Conservation (phyloP, 441 rosid genomes). For the Euphorbia schlechtendalii region DNA sequence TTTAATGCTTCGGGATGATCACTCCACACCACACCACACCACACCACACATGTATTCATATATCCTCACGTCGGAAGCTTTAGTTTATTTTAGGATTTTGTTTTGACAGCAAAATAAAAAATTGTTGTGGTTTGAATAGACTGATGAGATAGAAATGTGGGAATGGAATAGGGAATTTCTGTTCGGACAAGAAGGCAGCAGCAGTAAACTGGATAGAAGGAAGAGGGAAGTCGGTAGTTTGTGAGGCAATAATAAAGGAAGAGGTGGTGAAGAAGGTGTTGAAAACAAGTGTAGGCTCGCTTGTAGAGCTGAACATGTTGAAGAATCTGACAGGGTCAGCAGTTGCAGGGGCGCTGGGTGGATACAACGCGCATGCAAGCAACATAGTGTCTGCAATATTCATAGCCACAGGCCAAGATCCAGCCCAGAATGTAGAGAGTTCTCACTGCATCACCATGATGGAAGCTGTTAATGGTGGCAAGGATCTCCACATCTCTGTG, state of each 20-base stretch:
- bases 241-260: slow-evolving; percentile 77
- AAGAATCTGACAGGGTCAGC: slow-evolving; percentile 29
- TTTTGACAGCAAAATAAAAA: neutral
- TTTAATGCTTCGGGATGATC: neutral
- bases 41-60: neutral
- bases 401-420: slow-evolving; percentile 93
- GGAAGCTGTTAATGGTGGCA: slow-evolving; percentile 77
- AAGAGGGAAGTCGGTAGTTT: slow-evolving; percentile 82
- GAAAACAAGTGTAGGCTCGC: slow-evolving; percentile 61
- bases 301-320: slow-evolving; percentile 86
- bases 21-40: too few species aligned
- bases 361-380: slow-evolving; percentile 91
- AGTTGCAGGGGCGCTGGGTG: slow-evolving; percentile 84
- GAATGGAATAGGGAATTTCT: slow-evolving; percentile 51
- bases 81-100: neutral
- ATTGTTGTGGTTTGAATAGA: neutral
- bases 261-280: slow-evolving; percentile 67
- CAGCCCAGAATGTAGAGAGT: slow-evolving; percentile 90
- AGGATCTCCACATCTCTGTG: slow-evolving; percentile 78
- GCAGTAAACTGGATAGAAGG: slow-evolving; percentile 96
- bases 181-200: slow-evolving; percentile 90
- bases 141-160: neutral
- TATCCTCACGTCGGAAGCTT: neutral
- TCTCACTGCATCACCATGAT: slow-evolving; percentile 95
- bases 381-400: slow-evolving; percentile 82